Evolutionary conservation across 805 yeast species (phyloP), one percentile per base, ranked within the genome.

Genomic region (Metschnikowia cerradonensis): DNA sequence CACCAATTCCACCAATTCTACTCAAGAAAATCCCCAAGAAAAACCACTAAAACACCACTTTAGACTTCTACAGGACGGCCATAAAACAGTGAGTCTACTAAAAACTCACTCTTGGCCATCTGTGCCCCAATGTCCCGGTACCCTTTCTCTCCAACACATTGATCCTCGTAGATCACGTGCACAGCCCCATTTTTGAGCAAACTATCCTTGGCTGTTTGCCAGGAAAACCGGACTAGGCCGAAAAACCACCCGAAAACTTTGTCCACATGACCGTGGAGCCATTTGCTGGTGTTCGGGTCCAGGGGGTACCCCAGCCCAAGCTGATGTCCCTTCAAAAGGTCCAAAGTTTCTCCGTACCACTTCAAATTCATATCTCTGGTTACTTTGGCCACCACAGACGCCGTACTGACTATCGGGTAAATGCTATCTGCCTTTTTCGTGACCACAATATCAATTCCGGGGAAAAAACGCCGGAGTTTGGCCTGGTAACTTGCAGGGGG

Each of bases 321-420:
- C 3, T 41, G 52, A 70, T 84, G 82, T 31, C 67, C 71, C 33
- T 51, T 43, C 34, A 55, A 49, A 19, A 41, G 20, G 47, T 58
- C 63, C 10, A 74, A 45, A 51, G 65, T 54, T 48, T 63, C 55
- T 45, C 67, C 67, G 54, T 61, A 71, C 57, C 65, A 60, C 33
- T 68, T 57, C 53, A 87, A 67, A 39, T 80, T 76, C 42, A 80
- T 67, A 65, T 94, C 99, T 62, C 99, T 79, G 0, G 98, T 90
- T 6, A 94, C 99, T 64, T 94, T 94, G 8, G 99, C 99, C 42
- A 91, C 91, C 44, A 94, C 88, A 19, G 96, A 86, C 0, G 99
- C 99, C 1, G 95, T 88, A 64, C 96, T 86, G 6, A 94, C 99
- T 49, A 90, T 83, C 1, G 98, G 97, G 64, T 78, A 94, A 17